Evolutionary conservation across 164 flowering plant species (phyloP).

Genomic region (Sedum album): DNA sequence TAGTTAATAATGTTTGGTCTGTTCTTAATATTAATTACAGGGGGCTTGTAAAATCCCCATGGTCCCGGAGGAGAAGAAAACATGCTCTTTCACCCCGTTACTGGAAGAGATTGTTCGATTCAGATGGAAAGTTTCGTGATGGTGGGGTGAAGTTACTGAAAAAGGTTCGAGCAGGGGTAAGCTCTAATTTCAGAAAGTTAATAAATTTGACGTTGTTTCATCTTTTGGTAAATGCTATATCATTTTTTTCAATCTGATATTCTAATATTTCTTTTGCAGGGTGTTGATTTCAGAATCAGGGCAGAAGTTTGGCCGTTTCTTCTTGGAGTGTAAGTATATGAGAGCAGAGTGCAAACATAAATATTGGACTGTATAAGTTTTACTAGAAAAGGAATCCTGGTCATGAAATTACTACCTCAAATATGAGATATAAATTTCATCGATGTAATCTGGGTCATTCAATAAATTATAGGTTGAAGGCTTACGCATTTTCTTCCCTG

Average conservation of each 20-base stretch:
- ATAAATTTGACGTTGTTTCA: not conserved
- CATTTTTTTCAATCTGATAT: not conserved
- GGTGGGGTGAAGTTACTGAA: conserved; percentile 79
- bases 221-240: not conserved
- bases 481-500: not conserved
- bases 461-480: not conserved
- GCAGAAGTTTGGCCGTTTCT: conserved; percentile 97
- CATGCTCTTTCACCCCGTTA: conserved; percentile 59
- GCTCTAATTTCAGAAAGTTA: conserved; percentile 19
- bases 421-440: not conserved
- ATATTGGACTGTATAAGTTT: not conserved
- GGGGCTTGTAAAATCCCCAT: conserved; percentile 78
- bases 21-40: conserved; percentile 34
- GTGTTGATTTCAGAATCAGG: conserved; percentile 80
- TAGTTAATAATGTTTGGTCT: not conserved
- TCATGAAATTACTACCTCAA: not conserved
- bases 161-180: conserved; percentile 91
- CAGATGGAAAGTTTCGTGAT: conserved; percentile 76
- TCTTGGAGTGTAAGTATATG: conserved; percentile 82
- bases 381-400: not conserved
- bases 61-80: conserved; percentile 91
- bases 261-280: conserved; percentile 37
- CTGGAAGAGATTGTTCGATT: conserved; percentile 65
- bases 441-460: no score
- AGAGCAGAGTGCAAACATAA: not conserved